Percentiles rank a stretch among this genome's conserved stretches.
Evolutionary conservation across 129 eudicot species (phyloP).

Genomic region (Chrysanthemum seticuspe): DNA sequence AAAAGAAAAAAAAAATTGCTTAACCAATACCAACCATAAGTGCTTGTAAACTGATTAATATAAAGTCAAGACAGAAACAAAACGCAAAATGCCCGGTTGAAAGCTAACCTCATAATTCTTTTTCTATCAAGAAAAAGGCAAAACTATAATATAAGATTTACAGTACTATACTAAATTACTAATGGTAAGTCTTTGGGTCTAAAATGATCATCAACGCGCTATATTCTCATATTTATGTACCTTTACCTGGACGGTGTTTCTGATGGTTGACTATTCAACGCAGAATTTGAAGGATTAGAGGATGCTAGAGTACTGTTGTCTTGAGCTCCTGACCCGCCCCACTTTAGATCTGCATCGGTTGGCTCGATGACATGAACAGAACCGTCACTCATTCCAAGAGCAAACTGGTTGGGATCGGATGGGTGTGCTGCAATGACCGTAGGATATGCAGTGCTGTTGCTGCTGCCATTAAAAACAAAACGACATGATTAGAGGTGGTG

Average conservation of each 20-base stretch:
- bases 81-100: background rate
- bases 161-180: slow-evolving; percentile 12
- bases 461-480: slow-evolving; percentile 39
- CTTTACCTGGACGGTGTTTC: slow-evolving; percentile 77
- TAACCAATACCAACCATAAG: background rate
- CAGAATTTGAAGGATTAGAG: slow-evolving; percentile 70
- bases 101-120: slow-evolving; percentile 14
- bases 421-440: slow-evolving; percentile 79
- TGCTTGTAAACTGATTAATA: slow-evolving; percentile 3
- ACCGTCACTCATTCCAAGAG: slow-evolving; percentile 85
- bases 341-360: slow-evolving; percentile 65
- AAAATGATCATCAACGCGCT: slow-evolving; percentile 9
- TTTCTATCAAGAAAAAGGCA: slow-evolving; percentile 24
- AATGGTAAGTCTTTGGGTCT: slow-evolving; percentile 20
- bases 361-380: slow-evolving; percentile 80
- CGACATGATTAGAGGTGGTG: background rate
- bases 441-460: slow-evolving; percentile 58
- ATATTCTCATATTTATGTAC: slow-evolving; percentile 10
- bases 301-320: slow-evolving; percentile 52
- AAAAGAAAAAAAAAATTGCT: background rate
- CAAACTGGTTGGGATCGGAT: slow-evolving; percentile 68
- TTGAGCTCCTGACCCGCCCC: slow-evolving; percentile 61
- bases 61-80: background rate
- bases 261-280: slow-evolving; percentile 76
- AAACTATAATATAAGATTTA: slow-evolving; percentile 34